A percentile compares a stretch with the other conserved stretches of the same genome.
These are phyloP conservation scores for Claviceps digitariae DNA, from an alignment of 2,329 filamentous ascomycete species.

Conservation along the genomic window DNA sequence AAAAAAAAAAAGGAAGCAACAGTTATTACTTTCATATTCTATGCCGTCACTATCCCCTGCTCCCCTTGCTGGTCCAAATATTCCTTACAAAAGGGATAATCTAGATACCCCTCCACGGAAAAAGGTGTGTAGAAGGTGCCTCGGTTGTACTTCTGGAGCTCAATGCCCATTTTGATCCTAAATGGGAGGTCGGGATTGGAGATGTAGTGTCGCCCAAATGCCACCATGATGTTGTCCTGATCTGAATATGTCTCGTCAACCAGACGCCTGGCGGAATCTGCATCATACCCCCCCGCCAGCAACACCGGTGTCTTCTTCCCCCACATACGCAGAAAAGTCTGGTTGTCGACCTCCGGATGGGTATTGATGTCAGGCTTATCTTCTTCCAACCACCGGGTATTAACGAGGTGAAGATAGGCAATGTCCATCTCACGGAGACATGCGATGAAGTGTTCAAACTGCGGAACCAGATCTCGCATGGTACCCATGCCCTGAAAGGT, in stretches of 20 bases:
- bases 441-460: constrained; percentile 45
- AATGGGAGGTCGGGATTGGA: constrained; percentile 17
- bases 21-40: no score
- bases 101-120: constrained; percentile 13
- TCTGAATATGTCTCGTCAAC: constrained; percentile 20
- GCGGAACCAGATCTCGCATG: constrained; percentile 49
- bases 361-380: neutral
- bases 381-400: constrained; percentile 30
- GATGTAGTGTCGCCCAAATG: constrained; percentile 18
- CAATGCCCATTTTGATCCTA: constrained; percentile 13
- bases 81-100: constrained; percentile 14
- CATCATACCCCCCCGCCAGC: neutral
- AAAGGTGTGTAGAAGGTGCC: constrained; percentile 16
- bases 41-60: neutral
- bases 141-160: constrained; percentile 16
- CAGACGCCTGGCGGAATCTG: constrained; percentile 1
- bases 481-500: constrained; percentile 46
- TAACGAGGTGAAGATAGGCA: constrained; percentile 48
- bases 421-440: constrained; percentile 38
- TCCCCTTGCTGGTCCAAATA: neutral
- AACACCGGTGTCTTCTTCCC: neutral
- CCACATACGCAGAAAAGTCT: neutral
- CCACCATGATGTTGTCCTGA: constrained; percentile 13
- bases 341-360: neutral
- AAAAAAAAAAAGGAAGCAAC: neutral